Evolutionary conservation across 495 filamentous ascomycete species (phyloP).

Genomic region (Podospora comata): DNA sequence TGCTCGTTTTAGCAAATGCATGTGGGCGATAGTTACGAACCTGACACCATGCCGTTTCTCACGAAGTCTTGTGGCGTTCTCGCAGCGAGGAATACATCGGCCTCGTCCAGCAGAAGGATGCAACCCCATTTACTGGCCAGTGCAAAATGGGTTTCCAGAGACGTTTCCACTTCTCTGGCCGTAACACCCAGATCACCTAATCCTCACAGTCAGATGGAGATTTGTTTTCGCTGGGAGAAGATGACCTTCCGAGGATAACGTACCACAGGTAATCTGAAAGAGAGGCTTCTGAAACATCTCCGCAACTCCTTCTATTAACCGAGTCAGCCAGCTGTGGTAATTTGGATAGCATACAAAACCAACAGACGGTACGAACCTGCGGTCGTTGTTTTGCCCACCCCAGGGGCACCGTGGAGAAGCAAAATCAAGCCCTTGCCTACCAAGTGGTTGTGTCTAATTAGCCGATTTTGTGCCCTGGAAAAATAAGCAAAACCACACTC

Average conservation of each 20-base stretch:
- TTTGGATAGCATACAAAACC: no score
- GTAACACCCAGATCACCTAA: constrained; percentile 40
- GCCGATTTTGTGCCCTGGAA: no score
- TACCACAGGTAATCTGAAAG: constrained; percentile 34
- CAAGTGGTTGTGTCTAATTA: no score
- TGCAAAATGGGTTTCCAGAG: constrained; percentile 38
- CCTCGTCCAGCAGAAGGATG: constrained; percentile 55
- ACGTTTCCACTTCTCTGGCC: constrained; percentile 36
- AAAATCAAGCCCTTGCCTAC: constrained; percentile 48
- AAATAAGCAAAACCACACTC: constrained; percentile 23
- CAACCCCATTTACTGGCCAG: constrained; percentile 43
- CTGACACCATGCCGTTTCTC: constrained; percentile 50
- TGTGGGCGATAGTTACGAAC: constrained; percentile 32
- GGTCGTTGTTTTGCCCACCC: constrained; percentile 46
- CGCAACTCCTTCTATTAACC: constrained; percentile 29
- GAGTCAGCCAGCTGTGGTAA: no score
- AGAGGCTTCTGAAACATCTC: constrained; percentile 29
- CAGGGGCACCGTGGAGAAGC: constrained; percentile 48
- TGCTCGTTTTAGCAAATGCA: constrained; percentile 45
- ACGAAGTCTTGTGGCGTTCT: constrained; percentile 38
- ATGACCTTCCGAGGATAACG: not conserved
- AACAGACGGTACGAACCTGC: constrained; percentile 25
- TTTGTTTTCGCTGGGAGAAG: not conserved
- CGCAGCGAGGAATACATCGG: constrained; percentile 53
- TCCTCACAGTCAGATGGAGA: not conserved